These are phyloP conservation scores for Lachnellula hyalina DNA, from an alignment of 2,329 filamentous ascomycete genomes.

Conservation along the genomic window DNA sequence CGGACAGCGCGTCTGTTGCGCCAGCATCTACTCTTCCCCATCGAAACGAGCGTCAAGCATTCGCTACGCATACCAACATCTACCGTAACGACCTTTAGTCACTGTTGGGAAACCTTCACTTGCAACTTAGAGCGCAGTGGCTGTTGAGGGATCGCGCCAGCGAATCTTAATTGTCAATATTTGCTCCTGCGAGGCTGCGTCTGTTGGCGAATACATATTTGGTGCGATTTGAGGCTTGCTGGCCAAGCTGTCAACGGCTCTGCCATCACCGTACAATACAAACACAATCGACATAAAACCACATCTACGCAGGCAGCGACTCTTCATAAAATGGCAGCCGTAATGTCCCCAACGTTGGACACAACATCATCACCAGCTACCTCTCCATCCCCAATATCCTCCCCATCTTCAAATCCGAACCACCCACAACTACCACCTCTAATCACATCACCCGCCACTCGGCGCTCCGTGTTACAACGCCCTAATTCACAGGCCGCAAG, in stretches of 20 bases:
- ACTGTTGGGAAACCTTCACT: background rate
- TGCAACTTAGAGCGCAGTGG: background rate
- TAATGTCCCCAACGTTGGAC: constrained; percentile 48
- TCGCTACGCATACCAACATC: constrained; percentile 8
- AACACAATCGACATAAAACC: background rate
- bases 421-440: constrained; percentile 51
- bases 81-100: constrained; percentile 1
- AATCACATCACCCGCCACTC: constrained; percentile 48
- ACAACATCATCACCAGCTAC: constrained; percentile 43
- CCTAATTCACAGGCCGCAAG: constrained; percentile 74
- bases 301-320: background rate
- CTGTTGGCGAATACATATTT: constrained; percentile 11
- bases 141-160: constrained; percentile 4
- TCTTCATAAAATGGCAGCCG: constrained; percentile 33
- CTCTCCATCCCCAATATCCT: constrained; percentile 45
- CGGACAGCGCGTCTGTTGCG: constrained; percentile 21
- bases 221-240: constrained; percentile 22
- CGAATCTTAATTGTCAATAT: constrained; percentile 4
- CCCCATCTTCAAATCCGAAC: constrained; percentile 42
- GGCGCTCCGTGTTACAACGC: constrained; percentile 55
- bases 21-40: constrained; percentile 12
- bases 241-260: constrained; percentile 24
- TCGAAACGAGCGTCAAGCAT: constrained; percentile 13
- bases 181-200: constrained; percentile 5
- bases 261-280: constrained; percentile 10